A percentile compares a stretch with the other conserved stretches of the same genome.
phyloP scores from a whole-genome alignment of 345 rosid genomes.

The Citrus hindsii region DNA sequence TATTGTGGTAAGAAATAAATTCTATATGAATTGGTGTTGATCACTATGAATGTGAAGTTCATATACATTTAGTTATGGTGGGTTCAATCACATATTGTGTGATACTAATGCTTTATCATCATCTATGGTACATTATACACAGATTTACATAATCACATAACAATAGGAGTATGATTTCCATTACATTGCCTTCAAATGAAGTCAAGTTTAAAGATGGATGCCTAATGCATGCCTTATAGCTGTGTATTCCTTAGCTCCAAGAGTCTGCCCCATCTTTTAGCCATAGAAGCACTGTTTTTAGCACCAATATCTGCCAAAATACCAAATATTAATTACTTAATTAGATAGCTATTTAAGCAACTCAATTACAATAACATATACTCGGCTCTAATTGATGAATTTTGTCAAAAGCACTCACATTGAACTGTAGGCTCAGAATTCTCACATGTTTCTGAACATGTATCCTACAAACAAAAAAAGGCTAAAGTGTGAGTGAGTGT shows the following conservation, averaged over 20 bases:
- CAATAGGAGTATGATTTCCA: too few relatives aligned
- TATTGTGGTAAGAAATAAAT: too few relatives aligned
- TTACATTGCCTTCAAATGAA: too few relatives aligned
- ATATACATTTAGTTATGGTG: too few relatives aligned
- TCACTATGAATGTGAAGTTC: too few relatives aligned
- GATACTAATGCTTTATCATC: too few relatives aligned
- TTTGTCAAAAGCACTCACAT: conserved; percentile 34
- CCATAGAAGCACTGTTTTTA: conserved; percentile 49
- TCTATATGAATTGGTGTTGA: too few relatives aligned
- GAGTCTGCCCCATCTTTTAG: conserved; percentile 73
- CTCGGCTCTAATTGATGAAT: neutral
- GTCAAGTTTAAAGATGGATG: too few relatives aligned
- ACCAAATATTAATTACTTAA: neutral
- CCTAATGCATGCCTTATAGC: neutral
- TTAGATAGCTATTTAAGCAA: neutral
- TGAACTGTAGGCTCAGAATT: conserved; percentile 56
- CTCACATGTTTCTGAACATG: conserved; percentile 71
- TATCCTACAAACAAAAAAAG: conserved; percentile 38
- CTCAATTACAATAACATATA: neutral
- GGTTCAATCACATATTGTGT: too few relatives aligned
- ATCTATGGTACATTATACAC: too few relatives aligned
- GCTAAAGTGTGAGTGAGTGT: neutral
- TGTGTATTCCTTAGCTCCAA: conserved; percentile 58
- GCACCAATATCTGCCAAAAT: conserved; percentile 45
- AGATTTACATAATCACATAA: too few relatives aligned